Base-by-base conservation (phyloP, 495 filamentous ascomycete species). In the Beverwykella pulmonaria region DNA sequence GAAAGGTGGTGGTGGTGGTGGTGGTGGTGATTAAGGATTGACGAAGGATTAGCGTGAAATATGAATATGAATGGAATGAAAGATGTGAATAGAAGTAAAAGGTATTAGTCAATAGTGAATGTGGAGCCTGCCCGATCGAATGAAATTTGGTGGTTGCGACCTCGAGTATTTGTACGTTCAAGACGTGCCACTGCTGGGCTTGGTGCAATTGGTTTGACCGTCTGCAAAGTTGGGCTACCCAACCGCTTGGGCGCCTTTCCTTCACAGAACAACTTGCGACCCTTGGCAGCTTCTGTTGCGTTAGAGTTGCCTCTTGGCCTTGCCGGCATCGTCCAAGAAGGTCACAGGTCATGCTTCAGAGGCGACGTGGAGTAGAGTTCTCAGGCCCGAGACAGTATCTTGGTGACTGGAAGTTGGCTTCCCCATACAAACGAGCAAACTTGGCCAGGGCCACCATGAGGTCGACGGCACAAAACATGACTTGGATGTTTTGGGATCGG, bases 41-140 rank as follows among this genome's bases (percentile, higher is more conserved):
- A 44, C 6, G 39, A 44, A 49, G 27, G 41, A 25, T 19, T 25
- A 65, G 1, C 4, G 25, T 30, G 26, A 32, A 55, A 17, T 25
- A 61, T 66, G 29, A 23, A 46, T 20, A 44, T 15, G 25, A 36
- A 20, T 32, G 29, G 56, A 61, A 29, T 17, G 55, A 48, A 60
- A 20, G 15, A 26, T 26, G 0, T 55, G 22, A 44, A 44, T 44
- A 44, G 41, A 39, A 59, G 48, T 59, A 48, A 20, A 53, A 63
- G 20, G 8, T 29, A 63, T 39, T 26, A 55, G 41, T 46, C 20
- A 30, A 55, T 26, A 56, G 32, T 52, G 44, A 61, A 39, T 57
- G 61, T 64, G 61, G 53, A 64, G 53, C 61, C 53, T 64, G 53
- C 61, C 52, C 46, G 60, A 23, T 23, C 22, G 32, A 34, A 22